Evolutionary conservation across 108 stramenopile genomes (phyloP).

Genomic region (Nitzschia inconspicua): DNA sequence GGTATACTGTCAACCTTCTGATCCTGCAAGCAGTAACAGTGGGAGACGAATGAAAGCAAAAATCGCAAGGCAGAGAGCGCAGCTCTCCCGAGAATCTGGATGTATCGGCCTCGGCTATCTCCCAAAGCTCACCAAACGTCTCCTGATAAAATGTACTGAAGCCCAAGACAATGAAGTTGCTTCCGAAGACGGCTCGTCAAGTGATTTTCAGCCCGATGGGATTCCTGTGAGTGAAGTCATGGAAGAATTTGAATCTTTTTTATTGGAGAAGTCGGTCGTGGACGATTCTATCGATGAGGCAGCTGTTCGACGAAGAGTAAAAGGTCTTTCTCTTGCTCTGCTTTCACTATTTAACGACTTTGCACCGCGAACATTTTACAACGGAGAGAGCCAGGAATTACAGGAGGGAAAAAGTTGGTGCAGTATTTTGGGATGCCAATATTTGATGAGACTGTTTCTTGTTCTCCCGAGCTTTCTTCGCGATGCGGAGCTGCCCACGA

Average conservation of each 20-base stretch:
- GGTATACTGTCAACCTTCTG: constrained; percentile 17
- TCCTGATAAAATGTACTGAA: constrained; percentile 19
- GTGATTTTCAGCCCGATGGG: no score
- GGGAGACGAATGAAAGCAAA: constrained; percentile 9
- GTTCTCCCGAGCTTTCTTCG: constrained; percentile 33
- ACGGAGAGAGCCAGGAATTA: background rate
- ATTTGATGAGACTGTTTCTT: constrained; percentile 35
- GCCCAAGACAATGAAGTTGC: background rate
- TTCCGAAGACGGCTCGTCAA: background rate
- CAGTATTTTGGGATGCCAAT: constrained; percentile 15
- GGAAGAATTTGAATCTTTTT: background rate
- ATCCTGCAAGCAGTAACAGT: constrained; percentile 1
- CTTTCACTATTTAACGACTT: constrained; percentile 13
- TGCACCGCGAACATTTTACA: constrained; percentile 5
- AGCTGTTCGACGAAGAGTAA: background rate
- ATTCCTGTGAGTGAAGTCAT: constrained; percentile 1
- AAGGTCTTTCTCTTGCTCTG: background rate
- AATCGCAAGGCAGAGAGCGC: constrained; percentile 11
- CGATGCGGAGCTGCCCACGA: constrained; percentile 16
- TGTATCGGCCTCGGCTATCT: constrained; percentile 31
- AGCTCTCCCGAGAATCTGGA: constrained; percentile 10
- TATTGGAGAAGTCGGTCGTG: background rate
- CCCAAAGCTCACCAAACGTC: constrained; percentile 33
- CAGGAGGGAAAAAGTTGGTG: constrained; percentile 12
- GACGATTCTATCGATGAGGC: background rate